These are phyloP conservation scores for Apiotrichum veenhuisii DNA, from an alignment of 1,284 basidiomycete species.

Conservation along the genomic window DNA sequence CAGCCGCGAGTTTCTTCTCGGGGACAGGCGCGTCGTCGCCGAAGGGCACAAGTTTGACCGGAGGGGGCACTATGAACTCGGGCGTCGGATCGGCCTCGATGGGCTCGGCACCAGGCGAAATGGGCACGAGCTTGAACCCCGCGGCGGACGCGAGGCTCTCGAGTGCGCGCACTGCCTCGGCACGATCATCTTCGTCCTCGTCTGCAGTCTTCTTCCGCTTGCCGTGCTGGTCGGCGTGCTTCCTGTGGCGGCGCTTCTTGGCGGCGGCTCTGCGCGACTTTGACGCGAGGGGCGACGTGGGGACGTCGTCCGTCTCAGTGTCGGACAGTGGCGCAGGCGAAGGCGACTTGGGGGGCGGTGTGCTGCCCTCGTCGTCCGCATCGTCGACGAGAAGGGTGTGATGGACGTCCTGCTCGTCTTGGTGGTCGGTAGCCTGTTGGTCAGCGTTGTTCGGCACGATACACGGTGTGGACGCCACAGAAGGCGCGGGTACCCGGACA, in stretches of 20 bases:
- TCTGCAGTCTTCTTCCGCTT: not conserved
- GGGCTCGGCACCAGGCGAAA: not conserved
- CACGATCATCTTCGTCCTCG: not conserved
- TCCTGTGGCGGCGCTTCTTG: not conserved
- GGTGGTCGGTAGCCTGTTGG: not conserved
- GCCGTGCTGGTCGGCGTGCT: not conserved
- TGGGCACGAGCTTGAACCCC: constrained; percentile 1
- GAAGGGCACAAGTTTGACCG: not conserved
- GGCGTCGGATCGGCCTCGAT: not conserved
- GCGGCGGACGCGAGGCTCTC: not conserved
- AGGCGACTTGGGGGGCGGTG: not conserved
- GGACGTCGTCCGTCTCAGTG: not conserved
- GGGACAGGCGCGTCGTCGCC: not conserved
- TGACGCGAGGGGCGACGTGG: constrained; percentile 4
- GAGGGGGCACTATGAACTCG: not conserved
- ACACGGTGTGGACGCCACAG: not conserved
- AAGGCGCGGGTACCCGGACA: no score
- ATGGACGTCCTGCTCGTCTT: constrained; percentile 6
- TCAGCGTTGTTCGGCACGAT: not conserved
- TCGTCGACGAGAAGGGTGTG: not conserved
- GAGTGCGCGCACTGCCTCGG: not conserved
- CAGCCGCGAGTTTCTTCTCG: not conserved
- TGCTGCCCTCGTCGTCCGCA: not conserved
- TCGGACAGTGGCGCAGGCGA: not conserved
- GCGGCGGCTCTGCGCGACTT: not conserved